phyloP scores from a whole-genome alignment of 148 eudicot genomes.

The Bassia scoparia region DNA sequence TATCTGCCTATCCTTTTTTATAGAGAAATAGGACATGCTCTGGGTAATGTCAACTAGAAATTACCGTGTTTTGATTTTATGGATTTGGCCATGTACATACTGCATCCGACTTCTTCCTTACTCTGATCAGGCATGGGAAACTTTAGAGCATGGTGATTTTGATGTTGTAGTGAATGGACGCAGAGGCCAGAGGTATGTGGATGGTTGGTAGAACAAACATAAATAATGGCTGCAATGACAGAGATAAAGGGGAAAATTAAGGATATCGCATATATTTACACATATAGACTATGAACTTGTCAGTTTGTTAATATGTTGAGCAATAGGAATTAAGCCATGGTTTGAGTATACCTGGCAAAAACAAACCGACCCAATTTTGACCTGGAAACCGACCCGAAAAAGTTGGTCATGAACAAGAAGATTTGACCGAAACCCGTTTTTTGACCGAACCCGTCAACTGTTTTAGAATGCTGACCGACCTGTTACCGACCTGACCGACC shows the following conservation, averaged over 20 bases:
- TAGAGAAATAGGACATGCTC: not conserved
- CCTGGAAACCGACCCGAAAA: no score
- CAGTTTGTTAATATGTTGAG: not conserved
- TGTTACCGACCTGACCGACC: no score
- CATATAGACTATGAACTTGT: not conserved
- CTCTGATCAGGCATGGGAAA: not conserved
- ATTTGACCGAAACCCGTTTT: no score
- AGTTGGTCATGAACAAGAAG: no score
- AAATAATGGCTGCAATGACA: not conserved
- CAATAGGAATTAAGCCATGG: not conserved
- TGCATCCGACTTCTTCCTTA: not conserved
- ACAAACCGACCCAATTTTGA: no score
- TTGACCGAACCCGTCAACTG: no score
- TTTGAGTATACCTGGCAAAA: no score
- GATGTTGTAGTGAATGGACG: not conserved
- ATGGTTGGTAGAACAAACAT: no score
- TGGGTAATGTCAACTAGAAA: not conserved
- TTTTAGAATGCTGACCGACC: no score
- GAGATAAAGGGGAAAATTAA: not conserved
- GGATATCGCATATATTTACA: not conserved
- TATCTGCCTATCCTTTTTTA: not conserved
- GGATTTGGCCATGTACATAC: not conserved
- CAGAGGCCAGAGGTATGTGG: no score
- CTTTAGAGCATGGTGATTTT: not conserved
- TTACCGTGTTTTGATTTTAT: not conserved